Base-by-base conservation (phyloP, 2,329 filamentous ascomycete genomes). In the Clonostachys rhizophaga region DNA sequence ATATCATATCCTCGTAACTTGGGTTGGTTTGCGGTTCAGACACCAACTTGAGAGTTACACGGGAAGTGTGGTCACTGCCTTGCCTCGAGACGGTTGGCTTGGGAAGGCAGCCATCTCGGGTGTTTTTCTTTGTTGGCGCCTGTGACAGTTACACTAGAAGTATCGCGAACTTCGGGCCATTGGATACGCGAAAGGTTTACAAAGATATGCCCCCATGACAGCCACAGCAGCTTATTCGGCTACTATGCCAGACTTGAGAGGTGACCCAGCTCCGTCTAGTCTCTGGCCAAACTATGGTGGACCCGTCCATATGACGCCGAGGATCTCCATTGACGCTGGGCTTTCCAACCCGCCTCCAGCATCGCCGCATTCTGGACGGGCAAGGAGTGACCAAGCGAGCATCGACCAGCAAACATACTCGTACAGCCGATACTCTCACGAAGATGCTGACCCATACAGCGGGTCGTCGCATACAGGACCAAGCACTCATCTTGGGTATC, bases 181-280 rank as follows among this genome's bases (percentile, higher is more conserved):
- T 42, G n/a, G 17, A n/a, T 24, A 18, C 16, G 12, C 16, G 16
- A 39, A 47, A 50, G 49, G 44, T 51, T 46, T 51, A 49, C 50
- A 52, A 54, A 60, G 71, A 70, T 60, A 79, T 77, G 75, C 61
- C 70, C 75, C 67, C 74, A 81, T 81, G 76, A 80, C 78, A 71
- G 78, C 77, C 69, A 76, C 75, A 61, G 68, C 76, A 65, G 78
- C 77, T 55, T 79, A 81, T 65, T 75, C 78, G 69, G 74, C 75
- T 61, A 78, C 72, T 63, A 82, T 83, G 79, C 76, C 79, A 75
- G 79, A 82, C 63, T 64, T 83, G 70, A 81, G 81, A 73, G 68
- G 71, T 62, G 79, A 83, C 66, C 68, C 76, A 59, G 66, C 73
- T 61, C 78, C 81, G 65, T 70, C 73, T 57, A 74, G 70, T 63